These are phyloP conservation scores for Dionaea muscipula DNA, from an alignment of 179 eudicot genomes.

Conservation along the genomic window DNA sequence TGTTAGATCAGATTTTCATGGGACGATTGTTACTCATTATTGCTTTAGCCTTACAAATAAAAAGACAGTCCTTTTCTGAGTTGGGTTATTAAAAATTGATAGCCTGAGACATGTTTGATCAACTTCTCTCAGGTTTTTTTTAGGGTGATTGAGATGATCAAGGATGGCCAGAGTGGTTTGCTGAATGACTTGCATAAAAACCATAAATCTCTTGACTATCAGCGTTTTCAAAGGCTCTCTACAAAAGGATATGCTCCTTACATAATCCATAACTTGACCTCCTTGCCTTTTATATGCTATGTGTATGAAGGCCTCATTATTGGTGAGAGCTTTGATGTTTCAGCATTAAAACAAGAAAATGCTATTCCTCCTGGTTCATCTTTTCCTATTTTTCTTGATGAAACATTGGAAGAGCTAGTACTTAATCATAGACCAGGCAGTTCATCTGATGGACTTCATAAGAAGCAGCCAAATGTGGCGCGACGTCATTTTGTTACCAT, in stretches of 20 bases:
- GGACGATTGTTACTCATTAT: background rate
- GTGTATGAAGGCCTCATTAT: conserved; percentile 40
- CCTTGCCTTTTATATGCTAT: conserved; percentile 58
- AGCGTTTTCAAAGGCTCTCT: conserved; percentile 28
- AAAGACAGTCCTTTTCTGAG: background rate
- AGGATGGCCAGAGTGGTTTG: conserved; percentile 46
- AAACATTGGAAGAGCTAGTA: conserved; percentile 53
- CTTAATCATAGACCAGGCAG: conserved; percentile 35
- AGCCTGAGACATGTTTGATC: background rate
- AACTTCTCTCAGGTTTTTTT: conserved; percentile 41
- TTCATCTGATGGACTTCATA: conserved; percentile 61
- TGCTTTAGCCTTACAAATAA: background rate
- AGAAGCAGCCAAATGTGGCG: conserved; percentile 38
- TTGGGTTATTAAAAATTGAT: background rate
- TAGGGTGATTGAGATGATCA: conserved; percentile 61
- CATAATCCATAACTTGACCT: conserved; percentile 67
- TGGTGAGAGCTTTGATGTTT: conserved; percentile 36
- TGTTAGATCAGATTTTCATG: background rate
- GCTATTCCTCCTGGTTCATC: conserved; percentile 54
- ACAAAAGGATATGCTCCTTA: conserved; percentile 76
- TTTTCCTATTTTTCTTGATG: conserved; percentile 60
- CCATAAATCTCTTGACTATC: conserved; percentile 32
- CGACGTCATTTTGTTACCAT: conserved; percentile 64
- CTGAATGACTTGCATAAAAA: conserved; percentile 26
- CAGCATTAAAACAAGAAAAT: conserved; percentile 28